Conservation (phyloP, 176 grass and related monocot species). For the Tuctoria greenei region DNA sequence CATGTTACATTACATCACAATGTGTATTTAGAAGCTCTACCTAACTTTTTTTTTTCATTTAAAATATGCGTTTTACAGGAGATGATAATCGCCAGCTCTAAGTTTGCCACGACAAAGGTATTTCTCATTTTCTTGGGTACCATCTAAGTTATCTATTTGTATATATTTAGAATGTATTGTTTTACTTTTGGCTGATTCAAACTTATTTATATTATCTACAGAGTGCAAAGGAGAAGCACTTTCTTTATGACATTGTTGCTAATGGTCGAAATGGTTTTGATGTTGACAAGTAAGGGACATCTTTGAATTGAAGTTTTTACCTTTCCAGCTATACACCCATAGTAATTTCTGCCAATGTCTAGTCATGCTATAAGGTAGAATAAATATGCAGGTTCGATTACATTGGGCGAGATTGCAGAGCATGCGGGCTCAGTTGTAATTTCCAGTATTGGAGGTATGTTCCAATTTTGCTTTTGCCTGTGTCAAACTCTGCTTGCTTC, state of each 20-base stretch:
- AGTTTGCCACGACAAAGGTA: conserved; percentile 53
- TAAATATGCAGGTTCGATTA: too few relatives aligned
- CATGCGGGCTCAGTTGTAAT: conserved; percentile 92
- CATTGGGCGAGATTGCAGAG: conserved; percentile 87
- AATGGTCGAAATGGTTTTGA: too few relatives aligned
- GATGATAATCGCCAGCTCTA: conserved; percentile 88
- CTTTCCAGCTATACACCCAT: too few relatives aligned
- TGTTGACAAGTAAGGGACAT: too few relatives aligned
- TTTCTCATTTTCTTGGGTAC: conserved; percentile 22
- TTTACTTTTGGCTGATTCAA: conserved; percentile 26
- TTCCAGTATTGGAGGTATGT: conserved; percentile 82
- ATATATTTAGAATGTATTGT: not conserved
- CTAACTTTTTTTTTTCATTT: not conserved
- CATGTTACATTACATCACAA: not conserved
- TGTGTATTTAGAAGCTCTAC: not conserved
- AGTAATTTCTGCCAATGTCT: too few relatives aligned
- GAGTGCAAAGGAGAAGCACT: conserved; percentile 76
- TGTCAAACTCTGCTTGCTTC: conserved; percentile 3
- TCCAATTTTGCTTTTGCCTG: not conserved
- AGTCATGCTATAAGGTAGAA: too few relatives aligned
- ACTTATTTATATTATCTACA: conserved; percentile 34
- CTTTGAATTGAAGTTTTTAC: too few relatives aligned
- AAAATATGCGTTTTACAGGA: conserved; percentile 47
- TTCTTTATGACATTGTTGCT: too few relatives aligned
- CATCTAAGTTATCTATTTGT: not conserved